Conservation (phyloP, 768 basidiomycete species). For the Tricholoma terreum region DNA sequence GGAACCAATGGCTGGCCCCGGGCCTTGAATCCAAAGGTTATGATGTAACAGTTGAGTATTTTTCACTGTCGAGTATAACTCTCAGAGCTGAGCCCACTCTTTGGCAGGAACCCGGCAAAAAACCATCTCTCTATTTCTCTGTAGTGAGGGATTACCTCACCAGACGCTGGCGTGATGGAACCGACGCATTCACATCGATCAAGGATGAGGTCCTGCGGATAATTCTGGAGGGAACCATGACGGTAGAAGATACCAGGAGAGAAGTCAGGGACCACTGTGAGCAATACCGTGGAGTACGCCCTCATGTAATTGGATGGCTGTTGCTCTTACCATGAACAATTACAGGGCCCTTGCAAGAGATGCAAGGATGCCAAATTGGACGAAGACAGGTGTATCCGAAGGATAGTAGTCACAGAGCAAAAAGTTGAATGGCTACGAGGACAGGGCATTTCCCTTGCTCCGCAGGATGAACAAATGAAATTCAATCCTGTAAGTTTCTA, state of each 20-base stretch:
- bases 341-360: not conserved
- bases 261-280: not conserved
- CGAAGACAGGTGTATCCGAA: not conserved
- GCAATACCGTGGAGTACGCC: no score
- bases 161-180: not conserved
- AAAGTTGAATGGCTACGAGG: not conserved
- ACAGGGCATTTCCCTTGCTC: not conserved
- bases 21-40: not conserved
- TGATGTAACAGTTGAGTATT: no score
- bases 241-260: not conserved
- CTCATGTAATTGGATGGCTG: no score
- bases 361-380: not conserved
- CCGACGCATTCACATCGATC: not conserved
- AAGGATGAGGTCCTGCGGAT: not conserved
- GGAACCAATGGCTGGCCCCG: not conserved
- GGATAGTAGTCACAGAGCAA: no score
- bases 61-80: no score
- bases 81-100: no score
- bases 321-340: no score
- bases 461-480: not conserved
- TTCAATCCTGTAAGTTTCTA: not conserved
- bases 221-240: not conserved
- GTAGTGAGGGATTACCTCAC: no score
- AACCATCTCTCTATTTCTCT: no score
- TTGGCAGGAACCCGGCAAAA: no score